Percentiles rank a stretch among this genome's conserved stretches.
These are phyloP conservation scores for Dalbergia cochinchinensis DNA, from an alignment of 306 rosid genomes.

Conservation along the genomic window DNA sequence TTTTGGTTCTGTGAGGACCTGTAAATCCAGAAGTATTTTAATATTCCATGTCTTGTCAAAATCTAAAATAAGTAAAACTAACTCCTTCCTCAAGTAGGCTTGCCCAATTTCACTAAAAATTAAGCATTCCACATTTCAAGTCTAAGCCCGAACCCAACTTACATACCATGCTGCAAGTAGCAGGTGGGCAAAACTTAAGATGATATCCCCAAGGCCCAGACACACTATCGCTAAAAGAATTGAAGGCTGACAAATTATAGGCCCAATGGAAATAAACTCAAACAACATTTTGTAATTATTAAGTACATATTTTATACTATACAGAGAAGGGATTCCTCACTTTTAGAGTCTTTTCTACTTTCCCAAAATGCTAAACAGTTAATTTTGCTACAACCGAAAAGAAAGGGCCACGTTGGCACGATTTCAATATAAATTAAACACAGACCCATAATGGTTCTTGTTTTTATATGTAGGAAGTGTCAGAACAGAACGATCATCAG, in stretches of 20 bases:
- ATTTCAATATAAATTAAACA: background rate
- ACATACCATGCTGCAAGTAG: background rate
- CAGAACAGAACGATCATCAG: constrained; percentile 25
- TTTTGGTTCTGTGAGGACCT: constrained; percentile 94
- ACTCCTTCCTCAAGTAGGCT: constrained; percentile 25
- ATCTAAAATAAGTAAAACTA: background rate
- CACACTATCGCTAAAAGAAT: background rate
- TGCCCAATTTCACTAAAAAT: background rate
- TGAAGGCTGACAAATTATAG: background rate
- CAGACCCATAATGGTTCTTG: constrained; percentile 28
- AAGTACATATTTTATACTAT: background rate
- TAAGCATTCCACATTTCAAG: constrained; percentile 31
- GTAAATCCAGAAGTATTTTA: constrained; percentile 45
- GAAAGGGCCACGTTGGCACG: background rate
- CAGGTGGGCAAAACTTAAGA: too few species aligned
- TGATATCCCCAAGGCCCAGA: too few species aligned
- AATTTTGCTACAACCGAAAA: background rate
- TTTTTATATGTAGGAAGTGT: background rate
- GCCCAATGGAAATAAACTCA: background rate
- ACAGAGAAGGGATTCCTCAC: background rate
- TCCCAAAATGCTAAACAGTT: background rate
- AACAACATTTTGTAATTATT: constrained; percentile 17
- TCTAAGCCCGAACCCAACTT: background rate
- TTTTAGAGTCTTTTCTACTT: constrained; percentile 15
- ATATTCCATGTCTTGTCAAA: background rate